phyloP scores from a whole-genome alignment of 2,329 filamentous ascomycete genomes.

The Colletotrichum graminicola region DNA sequence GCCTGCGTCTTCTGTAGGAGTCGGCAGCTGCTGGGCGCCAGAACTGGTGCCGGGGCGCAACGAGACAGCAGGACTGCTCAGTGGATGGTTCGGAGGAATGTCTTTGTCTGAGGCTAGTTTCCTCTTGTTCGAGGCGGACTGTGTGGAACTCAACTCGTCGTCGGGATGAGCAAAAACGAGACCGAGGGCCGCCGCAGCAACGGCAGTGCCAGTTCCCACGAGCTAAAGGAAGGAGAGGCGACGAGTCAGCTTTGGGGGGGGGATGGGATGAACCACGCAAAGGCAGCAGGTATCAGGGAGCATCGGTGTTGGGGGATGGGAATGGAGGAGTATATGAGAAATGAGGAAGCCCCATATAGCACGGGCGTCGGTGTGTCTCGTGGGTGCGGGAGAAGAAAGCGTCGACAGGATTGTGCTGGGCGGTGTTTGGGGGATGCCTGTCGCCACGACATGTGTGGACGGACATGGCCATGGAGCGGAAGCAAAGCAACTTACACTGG shows the following conservation, averaged over 20 bases:
- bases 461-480: slow-evolving; percentile 23
- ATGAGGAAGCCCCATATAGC: slow-evolving; percentile 25
- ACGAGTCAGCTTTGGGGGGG: slow-evolving; percentile 27
- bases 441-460: slow-evolving; percentile 11
- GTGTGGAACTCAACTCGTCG: slow-evolving; percentile 51
- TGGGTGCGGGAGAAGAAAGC: slow-evolving; percentile 11
- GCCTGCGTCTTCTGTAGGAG: slow-evolving; percentile 46
- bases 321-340: slow-evolving; percentile 29
- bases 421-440: slow-evolving; percentile 36
- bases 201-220: slow-evolving; percentile 71
- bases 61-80: slow-evolving; percentile 46
- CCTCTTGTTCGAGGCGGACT: slow-evolving; percentile 38
- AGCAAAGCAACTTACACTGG: slow-evolving; percentile 56
- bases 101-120: slow-evolving; percentile 50
- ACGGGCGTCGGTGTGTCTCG: slow-evolving; percentile 6
- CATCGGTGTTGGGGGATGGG: slow-evolving; percentile 11
- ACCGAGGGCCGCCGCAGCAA: slow-evolving; percentile 70
- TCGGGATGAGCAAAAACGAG: slow-evolving; percentile 69
- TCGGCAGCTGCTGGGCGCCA: slow-evolving; percentile 50
- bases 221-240: slow-evolving; percentile 56
- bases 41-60: slow-evolving; percentile 61
- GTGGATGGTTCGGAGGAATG: slow-evolving; percentile 47
- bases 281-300: slow-evolving; percentile 39
- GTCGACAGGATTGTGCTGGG: slow-evolving; percentile 6
- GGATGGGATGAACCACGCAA: slow-evolving; percentile 16